phyloP scores from a whole-genome alignment of 140 eudicot species.

The Senecio squalidus region DNA sequence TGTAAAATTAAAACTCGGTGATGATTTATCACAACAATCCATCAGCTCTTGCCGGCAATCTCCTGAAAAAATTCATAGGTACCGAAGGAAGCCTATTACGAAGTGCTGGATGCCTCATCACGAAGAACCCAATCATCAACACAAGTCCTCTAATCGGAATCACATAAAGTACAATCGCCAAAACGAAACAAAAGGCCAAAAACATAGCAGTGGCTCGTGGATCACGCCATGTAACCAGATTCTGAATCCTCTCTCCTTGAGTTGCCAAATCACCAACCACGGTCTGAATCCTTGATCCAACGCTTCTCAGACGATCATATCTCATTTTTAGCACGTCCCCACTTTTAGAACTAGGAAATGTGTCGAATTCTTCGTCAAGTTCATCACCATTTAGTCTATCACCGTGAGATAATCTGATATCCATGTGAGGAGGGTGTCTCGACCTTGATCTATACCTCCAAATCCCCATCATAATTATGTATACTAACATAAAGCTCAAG shows the following conservation, averaged over 20 bases:
- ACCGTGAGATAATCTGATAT: slow-evolving; percentile 42
- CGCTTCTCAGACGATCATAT: slow-evolving; percentile 53
- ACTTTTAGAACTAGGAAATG: slow-evolving; percentile 44
- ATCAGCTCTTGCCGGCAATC: slow-evolving; percentile 60
- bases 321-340: slow-evolving; percentile 38
- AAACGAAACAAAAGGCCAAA: slow-evolving; percentile 36
- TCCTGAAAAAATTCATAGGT: slow-evolving; percentile 47
- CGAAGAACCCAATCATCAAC: slow-evolving; percentile 20
- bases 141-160: slow-evolving; percentile 35
- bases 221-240: slow-evolving; percentile 64
- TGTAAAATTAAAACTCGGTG: background rate
- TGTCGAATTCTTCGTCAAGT: slow-evolving; percentile 68
- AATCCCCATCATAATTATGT: slow-evolving; percentile 36
- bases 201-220: slow-evolving; percentile 72
- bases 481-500: slow-evolving; percentile 23
- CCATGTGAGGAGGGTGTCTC: slow-evolving; percentile 68
- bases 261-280: slow-evolving; percentile 62
- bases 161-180: slow-evolving; percentile 34
- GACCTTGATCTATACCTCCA: slow-evolving; percentile 47
- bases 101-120: slow-evolving; percentile 55
- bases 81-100: slow-evolving; percentile 36
- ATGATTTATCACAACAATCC: slow-evolving; percentile 37
- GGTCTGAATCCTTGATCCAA: slow-evolving; percentile 51
- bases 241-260: slow-evolving; percentile 63
- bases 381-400: slow-evolving; percentile 38